Base-by-base conservation (phyloP, 352 stramenopile species). In the Stramenopiles sp. region DNA sequence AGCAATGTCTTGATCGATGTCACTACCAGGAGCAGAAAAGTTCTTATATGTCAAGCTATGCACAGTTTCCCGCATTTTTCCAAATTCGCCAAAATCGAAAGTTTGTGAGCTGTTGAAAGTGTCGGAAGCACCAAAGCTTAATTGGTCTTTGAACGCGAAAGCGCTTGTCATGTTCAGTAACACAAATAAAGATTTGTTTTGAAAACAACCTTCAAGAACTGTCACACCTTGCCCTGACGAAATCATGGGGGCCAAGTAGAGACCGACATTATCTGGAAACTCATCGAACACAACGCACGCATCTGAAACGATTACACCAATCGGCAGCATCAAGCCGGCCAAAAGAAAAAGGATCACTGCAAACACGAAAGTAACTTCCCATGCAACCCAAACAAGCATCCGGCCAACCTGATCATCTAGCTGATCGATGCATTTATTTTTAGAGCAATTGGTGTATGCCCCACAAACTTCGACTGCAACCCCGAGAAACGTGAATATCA, bases 11-110 rank as follows among this genome's bases (percentile, higher is more conserved):
- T 71, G 31, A 71, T 71, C 53, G 6, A 71, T 71, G 33, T 31
- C 6, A 33, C 2, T 71, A 71, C 6, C 6, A 71, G 53, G 53
- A 71, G 53, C 2, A 71, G 53, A 71, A 33, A 71, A 71, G 35
- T 71, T 71, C 1, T 71, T 71, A 71, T 71, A 71, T 4, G 53
- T 71, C 12, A 71, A 6, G 35, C 53, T 71, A 71, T 71, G 53
- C 1, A 71, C 53, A 4, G 53, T 71, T 6, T 31, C 53, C 4
- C 35, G 53, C 53, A 71, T 71, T 6, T 2, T 33, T 35, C 35
- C 53, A 71, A 71, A 71, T 33, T 6, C 1, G 2, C 31, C 33
- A 71, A 71, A 71, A 6, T 31, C 33, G 35, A 71, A 71, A 6
- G 53, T 2, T 4, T 6, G 31, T 4, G 53, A 6, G 12, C 2